Percentiles rank a stretch among this genome's conserved stretches.
Conservation (phyloP, 257 asterid species). For the Penstemon eatonii region DNA sequence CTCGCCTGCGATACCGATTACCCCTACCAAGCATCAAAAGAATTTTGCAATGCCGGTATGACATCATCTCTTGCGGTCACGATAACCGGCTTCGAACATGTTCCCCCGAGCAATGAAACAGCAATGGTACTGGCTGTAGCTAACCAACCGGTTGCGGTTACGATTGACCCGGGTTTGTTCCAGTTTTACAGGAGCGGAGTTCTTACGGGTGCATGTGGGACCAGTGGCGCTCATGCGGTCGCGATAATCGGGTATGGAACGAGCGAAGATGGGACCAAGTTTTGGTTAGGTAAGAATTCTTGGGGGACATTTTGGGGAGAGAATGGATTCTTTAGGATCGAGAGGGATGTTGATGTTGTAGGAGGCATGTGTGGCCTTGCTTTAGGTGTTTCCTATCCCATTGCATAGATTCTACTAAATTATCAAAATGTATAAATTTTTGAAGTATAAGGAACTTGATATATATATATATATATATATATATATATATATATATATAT, state of each 20-base stretch:
- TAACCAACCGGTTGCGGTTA: constrained; percentile 18
- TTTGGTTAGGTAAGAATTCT: constrained; percentile 25
- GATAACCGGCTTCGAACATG: constrained; percentile 6
- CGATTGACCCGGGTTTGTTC: background rate
- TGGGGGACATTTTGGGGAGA: constrained; percentile 26
- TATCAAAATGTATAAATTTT: no score
- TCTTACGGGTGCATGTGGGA: constrained; percentile 15
- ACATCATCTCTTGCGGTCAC: background rate
- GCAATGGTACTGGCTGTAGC: constrained; percentile 17
- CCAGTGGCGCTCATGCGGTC: constrained; percentile 9
- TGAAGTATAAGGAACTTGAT: no score
- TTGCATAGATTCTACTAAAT: no score
- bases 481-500: no score
- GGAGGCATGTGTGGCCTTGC: background rate
- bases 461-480: no score
- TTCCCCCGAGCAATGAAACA: background rate
- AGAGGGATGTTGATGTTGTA: constrained; percentile 17
- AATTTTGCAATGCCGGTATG: background rate
- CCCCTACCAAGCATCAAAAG: constrained; percentile 10
- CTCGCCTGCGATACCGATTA: constrained; percentile 13
- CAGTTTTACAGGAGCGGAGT: constrained; percentile 10
- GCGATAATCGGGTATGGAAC: constrained; percentile 22
- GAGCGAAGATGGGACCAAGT: constrained; percentile 15
- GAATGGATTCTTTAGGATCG: constrained; percentile 23
- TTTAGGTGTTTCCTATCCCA: no score